Evolutionary conservation across 192 early-diverging fungal species (phyloP).

Genomic region (Coemansia sp.): DNA sequence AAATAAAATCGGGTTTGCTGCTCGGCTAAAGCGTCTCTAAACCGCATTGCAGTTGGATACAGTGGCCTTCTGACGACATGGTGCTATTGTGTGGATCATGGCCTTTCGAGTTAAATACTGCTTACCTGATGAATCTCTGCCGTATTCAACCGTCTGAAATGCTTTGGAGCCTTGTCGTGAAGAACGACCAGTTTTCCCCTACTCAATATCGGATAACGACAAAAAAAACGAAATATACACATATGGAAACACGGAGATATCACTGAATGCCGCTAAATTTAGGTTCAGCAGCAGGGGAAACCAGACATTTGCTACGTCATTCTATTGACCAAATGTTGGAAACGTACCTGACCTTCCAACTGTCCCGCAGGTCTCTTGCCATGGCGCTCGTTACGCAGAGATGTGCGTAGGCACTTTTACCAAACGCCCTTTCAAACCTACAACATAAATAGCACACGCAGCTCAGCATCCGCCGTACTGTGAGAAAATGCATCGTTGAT

Average conservation of each 20-base stretch:
- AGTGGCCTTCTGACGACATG: too few species aligned
- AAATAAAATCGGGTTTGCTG: not conserved
- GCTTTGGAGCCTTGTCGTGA: constrained; percentile 77
- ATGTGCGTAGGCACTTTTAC: constrained; percentile 67
- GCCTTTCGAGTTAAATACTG: not conserved
- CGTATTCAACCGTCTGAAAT: constrained; percentile 66
- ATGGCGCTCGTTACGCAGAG: constrained; percentile 85
- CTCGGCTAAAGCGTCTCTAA: too few species aligned
- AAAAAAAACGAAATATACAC: not conserved
- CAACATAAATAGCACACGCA: not conserved
- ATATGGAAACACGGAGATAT: not conserved
- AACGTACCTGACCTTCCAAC: constrained; percentile 65
- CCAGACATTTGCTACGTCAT: too few species aligned
- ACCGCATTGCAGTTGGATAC: too few species aligned
- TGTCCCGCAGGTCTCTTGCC: constrained; percentile 62
- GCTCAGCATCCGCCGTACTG: not conserved
- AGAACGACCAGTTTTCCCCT: constrained; percentile 71
- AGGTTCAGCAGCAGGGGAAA: too few species aligned
- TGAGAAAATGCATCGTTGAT: not conserved
- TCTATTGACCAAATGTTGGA: not conserved
- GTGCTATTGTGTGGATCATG: not conserved
- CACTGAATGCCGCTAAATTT: too few species aligned
- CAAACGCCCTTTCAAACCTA: constrained; percentile 49
- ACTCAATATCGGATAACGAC: constrained; percentile 5
- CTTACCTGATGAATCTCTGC: constrained; percentile 65